Percentiles rank a stretch among this genome's conserved stretches.
These are phyloP conservation scores for Boechera divaricarpa DNA, from an alignment of 345 rosid species.

Conservation along the genomic window DNA sequence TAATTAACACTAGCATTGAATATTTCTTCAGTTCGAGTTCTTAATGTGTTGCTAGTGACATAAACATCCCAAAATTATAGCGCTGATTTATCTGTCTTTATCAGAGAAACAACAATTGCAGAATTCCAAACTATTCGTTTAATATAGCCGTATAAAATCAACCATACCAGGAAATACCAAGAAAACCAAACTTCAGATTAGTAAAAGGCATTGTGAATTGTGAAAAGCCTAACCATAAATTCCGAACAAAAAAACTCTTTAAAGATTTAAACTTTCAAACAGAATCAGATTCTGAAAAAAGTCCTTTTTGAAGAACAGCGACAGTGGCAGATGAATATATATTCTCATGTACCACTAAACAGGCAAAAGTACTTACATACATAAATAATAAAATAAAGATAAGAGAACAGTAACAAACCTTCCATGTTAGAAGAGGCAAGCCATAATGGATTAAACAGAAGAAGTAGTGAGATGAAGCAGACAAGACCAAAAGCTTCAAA, in stretches of 20 bases:
- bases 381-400: constrained; percentile 4
- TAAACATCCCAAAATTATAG: background rate
- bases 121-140: too few species aligned
- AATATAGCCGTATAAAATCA: too few species aligned
- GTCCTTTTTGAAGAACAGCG: constrained; percentile 24
- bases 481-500: constrained; percentile 50
- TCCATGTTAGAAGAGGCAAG: constrained; percentile 75
- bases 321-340: constrained; percentile 23
- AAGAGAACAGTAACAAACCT: constrained; percentile 55
- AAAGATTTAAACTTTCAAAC: constrained; percentile 19
- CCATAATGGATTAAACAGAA: constrained; percentile 55
- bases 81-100: too few species aligned
- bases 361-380: constrained; percentile 4
- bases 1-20: background rate
- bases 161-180: too few species aligned
- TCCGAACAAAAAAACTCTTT: background rate
- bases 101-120: too few species aligned
- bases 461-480: constrained; percentile 59
- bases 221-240: constrained; percentile 6
- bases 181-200: background rate
- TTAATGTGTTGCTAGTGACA: background rate
- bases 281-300: constrained; percentile 33
- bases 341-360: constrained; percentile 22
- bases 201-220: background rate
- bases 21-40: background rate